Evolutionary conservation across 495 filamentous ascomycete species (phyloP), one percentile per base, ranked within the genome.

Genomic region (Penicillium verhagenii): DNA sequence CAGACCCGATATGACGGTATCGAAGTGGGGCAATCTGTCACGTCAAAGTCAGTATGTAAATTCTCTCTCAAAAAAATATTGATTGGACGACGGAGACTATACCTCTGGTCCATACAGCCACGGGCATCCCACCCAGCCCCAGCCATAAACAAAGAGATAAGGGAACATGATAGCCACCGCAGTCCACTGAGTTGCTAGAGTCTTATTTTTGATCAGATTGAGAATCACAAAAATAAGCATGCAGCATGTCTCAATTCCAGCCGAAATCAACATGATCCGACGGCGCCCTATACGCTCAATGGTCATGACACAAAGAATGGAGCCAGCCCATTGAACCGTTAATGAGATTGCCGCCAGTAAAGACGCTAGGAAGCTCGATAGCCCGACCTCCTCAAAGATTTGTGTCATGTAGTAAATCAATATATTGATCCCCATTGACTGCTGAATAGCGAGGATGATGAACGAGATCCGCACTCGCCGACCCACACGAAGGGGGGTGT

Each of bases 351-450:
- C 68, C 13, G 71, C 66, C 9, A 72, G 33, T 3, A 73, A 49
- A 11, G 58, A 60, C 6, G 63, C 54, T 11, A 59, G n/a, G 18
- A 62, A 62, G 2, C 26, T 20, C 5, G 58, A 59, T 1, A 70
- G 37, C 0, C 71, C 66, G n/a, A 72, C 51, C 20, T 74, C 44
- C 0, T 52, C 38, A 14, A 72, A 63, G 8, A 74, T 69, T 2
- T 49, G 40, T n/a, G 63, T 64, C 24, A 50, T 58, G 38, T 65
- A 73, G 52, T 71, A 72, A 3, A 67, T 60, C 19, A 60, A 31
- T 1, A 71, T 35, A 33, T 71, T 65, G 40, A 65, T 68, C 11
- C 65, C 69, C 47, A 67, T 71, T 21, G 66, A 58, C 35, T 72
- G 66, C 47, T 72, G 53, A 10, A 57, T 52, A 2, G 50, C 52